Percentiles rank a stretch among this genome's conserved stretches.
Evolutionary conservation across 139 green algal species (phyloP).

Genomic region (Limnomonas spitsbergensis): DNA sequence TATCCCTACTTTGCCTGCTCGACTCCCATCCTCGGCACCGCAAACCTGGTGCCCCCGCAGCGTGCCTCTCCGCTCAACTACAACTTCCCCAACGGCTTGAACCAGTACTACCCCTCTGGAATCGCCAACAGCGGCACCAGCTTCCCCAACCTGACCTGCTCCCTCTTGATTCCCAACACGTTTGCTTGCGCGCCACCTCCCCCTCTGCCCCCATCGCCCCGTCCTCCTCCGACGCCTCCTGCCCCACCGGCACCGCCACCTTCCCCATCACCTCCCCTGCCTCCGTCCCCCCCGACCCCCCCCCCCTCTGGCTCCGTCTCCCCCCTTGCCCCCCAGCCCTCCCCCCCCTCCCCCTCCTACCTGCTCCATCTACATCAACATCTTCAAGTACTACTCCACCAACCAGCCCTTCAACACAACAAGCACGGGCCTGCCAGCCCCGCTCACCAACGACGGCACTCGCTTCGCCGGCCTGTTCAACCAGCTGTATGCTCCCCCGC

Average conservation of each 20-base stretch:
- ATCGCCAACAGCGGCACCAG: background rate
- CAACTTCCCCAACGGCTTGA: background rate
- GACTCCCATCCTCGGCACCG: background rate
- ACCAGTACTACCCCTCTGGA: constrained; percentile 3
- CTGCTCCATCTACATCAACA: constrained; percentile 11
- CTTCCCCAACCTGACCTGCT: background rate
- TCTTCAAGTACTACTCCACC: background rate
- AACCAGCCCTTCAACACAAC: background rate
- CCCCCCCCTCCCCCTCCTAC: background rate
- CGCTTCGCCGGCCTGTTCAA: constrained; percentile 2
- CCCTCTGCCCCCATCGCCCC: background rate
- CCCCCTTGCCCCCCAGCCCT: background rate
- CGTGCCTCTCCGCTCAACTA: background rate
- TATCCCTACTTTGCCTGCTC: constrained; percentile 4
- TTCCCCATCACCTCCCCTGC: background rate
- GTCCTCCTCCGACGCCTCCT: background rate
- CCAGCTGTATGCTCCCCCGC: background rate
- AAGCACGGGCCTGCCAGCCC: background rate
- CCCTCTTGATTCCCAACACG: background rate
- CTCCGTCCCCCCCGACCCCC: background rate
- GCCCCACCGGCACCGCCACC: background rate
- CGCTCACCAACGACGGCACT: constrained; percentile 4
- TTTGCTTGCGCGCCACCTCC: background rate
- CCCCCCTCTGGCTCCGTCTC: background rate
- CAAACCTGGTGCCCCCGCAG: constrained; percentile 1